Evolutionary conservation across 176 grass and related monocot genomes (phyloP).

Genomic region (Eragrostis curvula): DNA sequence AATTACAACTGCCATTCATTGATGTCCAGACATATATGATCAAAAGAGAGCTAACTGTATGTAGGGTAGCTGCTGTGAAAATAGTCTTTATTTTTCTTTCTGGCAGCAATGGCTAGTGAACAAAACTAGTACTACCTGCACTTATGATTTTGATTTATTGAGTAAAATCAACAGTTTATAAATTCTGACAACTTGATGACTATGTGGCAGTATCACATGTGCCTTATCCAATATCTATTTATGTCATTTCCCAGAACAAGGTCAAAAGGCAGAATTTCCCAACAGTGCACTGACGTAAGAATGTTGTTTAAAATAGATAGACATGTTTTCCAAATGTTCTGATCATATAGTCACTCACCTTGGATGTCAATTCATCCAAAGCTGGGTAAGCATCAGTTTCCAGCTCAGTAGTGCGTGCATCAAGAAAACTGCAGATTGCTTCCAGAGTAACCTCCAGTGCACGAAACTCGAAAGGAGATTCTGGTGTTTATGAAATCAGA

Average conservation of each 20-base stretch:
- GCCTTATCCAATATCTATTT: constrained; percentile 2
- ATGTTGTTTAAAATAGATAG: constrained; percentile 16
- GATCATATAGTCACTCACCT: constrained; percentile 56
- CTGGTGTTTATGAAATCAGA: constrained; percentile 57
- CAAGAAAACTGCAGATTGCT: constrained; percentile 93
- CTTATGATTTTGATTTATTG: constrained; percentile 6
- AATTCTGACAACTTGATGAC: background rate
- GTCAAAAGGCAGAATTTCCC: background rate
- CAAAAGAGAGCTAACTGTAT: background rate
- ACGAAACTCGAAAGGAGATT: constrained; percentile 93
- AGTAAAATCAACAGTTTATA: background rate
- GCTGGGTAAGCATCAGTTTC: constrained; percentile 90
- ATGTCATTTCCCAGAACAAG: constrained; percentile 11
- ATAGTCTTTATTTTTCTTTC: background rate
- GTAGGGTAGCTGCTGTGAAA: background rate
- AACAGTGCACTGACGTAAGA: background rate
- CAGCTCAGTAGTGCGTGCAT: constrained; percentile 81
- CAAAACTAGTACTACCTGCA: background rate
- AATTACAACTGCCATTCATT: background rate
- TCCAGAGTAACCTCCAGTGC: constrained; percentile 93
- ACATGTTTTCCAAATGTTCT: constrained; percentile 22
- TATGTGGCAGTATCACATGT: constrained; percentile 6
- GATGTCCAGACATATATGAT: constrained; percentile 11
- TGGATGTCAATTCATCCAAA: constrained; percentile 92
- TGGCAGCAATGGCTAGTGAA: constrained; percentile 13